Conservation (phyloP, 1,284 basidiomycete species). For the Heliocybe sulcata region DNA sequence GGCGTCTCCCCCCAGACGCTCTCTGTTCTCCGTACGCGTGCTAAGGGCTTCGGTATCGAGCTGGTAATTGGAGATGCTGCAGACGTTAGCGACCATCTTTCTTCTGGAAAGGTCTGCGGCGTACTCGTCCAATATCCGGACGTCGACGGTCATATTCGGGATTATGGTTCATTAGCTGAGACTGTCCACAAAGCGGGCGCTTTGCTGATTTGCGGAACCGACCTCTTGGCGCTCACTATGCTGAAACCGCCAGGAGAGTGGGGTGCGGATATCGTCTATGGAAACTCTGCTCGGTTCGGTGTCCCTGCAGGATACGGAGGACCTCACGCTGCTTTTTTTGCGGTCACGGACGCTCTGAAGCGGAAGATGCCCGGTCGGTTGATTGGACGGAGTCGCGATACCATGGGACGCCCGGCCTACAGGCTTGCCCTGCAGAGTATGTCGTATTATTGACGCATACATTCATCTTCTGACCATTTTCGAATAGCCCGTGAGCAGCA, state of each 20-base stretch:
- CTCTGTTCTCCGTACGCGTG: constrained; percentile 80
- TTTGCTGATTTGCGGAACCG: constrained; percentile 83
- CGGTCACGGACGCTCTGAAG: constrained; percentile 89
- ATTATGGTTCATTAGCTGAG: constrained; percentile 67
- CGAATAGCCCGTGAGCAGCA: constrained; percentile 86
- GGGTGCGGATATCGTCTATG: constrained; percentile 95
- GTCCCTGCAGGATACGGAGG: constrained; percentile 89
- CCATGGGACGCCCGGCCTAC: constrained; percentile 82
- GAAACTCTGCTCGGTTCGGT: constrained; percentile 94
- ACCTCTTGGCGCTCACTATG: constrained; percentile 89
- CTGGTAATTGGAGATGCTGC: constrained; percentile 62
- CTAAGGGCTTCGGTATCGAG: constrained; percentile 85
- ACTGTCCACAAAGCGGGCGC: constrained; percentile 73
- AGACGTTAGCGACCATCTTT: constrained; percentile 42
- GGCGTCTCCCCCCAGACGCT: constrained; percentile 84
- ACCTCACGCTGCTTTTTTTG: constrained; percentile 94
- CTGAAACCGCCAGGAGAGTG: constrained; percentile 97
- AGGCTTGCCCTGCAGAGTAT: constrained; percentile 90
- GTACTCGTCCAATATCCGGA: constrained; percentile 91
- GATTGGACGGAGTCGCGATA: constrained; percentile 87
- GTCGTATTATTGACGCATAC: constrained; percentile 20
- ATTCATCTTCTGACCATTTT: neutral
- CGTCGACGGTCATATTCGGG: constrained; percentile 79
- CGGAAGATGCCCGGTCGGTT: constrained; percentile 96
- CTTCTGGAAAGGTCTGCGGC: constrained; percentile 72